These are phyloP conservation scores for Microbotryomycetes sp. DNA, from an alignment of 1,284 basidiomycete genomes.

Conservation along the genomic window DNA sequence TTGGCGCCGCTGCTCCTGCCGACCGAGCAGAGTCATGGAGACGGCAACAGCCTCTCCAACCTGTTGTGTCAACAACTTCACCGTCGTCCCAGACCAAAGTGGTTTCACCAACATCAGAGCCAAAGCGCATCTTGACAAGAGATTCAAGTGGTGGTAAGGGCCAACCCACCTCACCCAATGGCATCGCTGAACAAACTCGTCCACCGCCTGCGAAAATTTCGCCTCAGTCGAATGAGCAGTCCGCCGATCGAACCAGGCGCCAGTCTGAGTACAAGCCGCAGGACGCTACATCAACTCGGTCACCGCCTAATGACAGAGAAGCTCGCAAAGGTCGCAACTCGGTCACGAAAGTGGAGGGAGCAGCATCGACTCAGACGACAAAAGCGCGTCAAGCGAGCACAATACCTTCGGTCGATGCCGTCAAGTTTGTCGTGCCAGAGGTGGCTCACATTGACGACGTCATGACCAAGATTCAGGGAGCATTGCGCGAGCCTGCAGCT, in stretches of 20 bases:
- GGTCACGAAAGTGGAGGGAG: not conserved
- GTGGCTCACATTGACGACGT: conserved; percentile 73
- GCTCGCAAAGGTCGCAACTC: not conserved
- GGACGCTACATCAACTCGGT: not conserved
- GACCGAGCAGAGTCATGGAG: conserved; percentile 15
- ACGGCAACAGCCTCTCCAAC: conserved; percentile 9
- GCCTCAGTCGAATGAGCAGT: too few relatives aligned
- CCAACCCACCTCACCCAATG: too few relatives aligned
- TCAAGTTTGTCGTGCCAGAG: conserved; percentile 60
- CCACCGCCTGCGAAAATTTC: too few relatives aligned
- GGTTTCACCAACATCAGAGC: too few relatives aligned
- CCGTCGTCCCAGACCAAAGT: too few relatives aligned
- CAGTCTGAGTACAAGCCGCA: not conserved
- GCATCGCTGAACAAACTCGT: too few relatives aligned
- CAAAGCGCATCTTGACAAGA: conserved; percentile 17
- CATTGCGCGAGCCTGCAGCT: conserved; percentile 48
- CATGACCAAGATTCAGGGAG: conserved; percentile 82
- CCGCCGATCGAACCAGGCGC: too few relatives aligned
- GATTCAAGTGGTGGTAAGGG: conserved; percentile 6
- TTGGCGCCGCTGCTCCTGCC: too few relatives aligned
- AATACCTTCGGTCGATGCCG: too few relatives aligned
- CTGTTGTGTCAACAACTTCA: too few relatives aligned
- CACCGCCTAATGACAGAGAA: not conserved
- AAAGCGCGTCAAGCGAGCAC: too few relatives aligned
- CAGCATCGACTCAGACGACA: not conserved